Conservation (phyloP, 75 land plant genomes). For the Ceratopteris richardii region DNA sequence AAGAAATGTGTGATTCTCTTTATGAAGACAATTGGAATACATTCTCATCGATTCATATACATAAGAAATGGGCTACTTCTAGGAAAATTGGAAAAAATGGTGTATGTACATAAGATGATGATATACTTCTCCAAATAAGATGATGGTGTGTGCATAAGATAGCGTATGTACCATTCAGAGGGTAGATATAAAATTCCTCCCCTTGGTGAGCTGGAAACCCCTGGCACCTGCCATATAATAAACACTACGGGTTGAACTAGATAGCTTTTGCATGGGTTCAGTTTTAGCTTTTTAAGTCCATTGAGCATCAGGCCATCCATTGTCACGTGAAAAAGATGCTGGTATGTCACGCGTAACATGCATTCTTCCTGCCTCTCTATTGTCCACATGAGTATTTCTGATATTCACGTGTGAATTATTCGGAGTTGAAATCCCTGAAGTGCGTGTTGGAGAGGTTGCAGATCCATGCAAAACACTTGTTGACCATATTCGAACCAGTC, state of each 20-base stretch:
- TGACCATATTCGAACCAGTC: conserved; percentile 17
- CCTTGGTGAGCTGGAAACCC: neutral
- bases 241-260: neutral
- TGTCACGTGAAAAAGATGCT: neutral
- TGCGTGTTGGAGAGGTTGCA: neutral
- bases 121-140: no score
- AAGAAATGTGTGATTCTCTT: no score
- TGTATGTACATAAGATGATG: no score
- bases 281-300: neutral
- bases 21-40: no score
- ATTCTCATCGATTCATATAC: no score
- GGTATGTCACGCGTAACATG: neutral
- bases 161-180: no score
- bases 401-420: no score
- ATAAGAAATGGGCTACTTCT: no score
- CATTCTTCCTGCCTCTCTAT: neutral
- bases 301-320: neutral
- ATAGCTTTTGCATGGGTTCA: neutral
- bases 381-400: neutral
- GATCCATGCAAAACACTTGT: neutral
- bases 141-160: no score
- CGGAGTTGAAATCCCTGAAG: neutral
- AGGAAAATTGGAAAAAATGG: no score
- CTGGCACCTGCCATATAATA: neutral
- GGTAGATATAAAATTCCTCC: no score